A percentile compares a stretch with the other conserved stretches of the same genome.
Evolutionary conservation across 129 eudicot species (phyloP).

Genomic region (Flaveria ramosissima): DNA sequence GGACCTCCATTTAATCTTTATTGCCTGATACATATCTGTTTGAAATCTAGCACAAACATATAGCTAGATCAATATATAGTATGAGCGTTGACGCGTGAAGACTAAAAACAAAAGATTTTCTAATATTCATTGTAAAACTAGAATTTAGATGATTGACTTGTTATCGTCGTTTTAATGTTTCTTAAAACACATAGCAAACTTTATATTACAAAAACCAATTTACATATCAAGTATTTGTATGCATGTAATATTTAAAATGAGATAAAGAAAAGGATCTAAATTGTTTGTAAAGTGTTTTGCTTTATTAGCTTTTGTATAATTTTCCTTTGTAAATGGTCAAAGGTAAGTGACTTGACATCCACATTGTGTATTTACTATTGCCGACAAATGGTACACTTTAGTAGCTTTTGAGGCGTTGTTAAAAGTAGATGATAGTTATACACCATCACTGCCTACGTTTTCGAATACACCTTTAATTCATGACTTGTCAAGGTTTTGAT

Average conservation of each 20-base stretch:
- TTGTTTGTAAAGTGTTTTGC: not conserved
- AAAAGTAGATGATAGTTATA: conserved; percentile 15
- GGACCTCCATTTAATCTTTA: no score
- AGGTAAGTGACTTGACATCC: conserved; percentile 8
- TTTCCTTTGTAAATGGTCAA: conserved; percentile 15
- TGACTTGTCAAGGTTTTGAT: conserved; percentile 16
- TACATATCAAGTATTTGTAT: not conserved
- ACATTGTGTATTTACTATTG: conserved; percentile 10
- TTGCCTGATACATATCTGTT: no score
- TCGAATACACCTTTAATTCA: conserved; percentile 23
- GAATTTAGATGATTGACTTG: no score
- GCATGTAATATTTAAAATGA: not conserved
- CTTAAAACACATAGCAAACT: not conserved
- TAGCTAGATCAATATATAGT: no score
- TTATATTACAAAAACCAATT: not conserved
- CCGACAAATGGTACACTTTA: conserved; percentile 30
- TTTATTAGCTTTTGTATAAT: not conserved
- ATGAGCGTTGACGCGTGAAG: no score
- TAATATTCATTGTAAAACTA: no score
- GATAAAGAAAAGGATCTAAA: not conserved
- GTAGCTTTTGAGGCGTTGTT: conserved; percentile 26
- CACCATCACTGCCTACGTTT: conserved; percentile 6
- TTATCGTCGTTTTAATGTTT: no score
- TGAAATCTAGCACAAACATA: no score
- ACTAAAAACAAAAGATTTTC: no score